A percentile compares a stretch with the other conserved stretches of the same genome.
Conservation (phyloP, 768 basidiomycete genomes). For the Mycena metata region DNA sequence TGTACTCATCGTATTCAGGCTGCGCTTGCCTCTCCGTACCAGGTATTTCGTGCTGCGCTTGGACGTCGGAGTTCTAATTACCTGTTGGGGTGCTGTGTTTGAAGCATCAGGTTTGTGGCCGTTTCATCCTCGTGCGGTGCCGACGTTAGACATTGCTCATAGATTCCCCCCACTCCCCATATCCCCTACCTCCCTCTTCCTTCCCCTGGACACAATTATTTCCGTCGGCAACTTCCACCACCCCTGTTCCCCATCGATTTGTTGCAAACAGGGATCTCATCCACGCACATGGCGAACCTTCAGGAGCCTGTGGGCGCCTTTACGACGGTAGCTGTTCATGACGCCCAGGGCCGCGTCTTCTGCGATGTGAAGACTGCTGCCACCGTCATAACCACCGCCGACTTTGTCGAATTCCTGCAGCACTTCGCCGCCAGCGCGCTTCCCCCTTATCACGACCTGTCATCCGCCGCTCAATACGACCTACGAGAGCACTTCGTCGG, state of each 20-base stretch:
- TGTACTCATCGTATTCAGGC: background rate
- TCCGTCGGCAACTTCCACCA: background rate
- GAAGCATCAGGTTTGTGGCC: background rate
- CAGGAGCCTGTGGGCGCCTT: background rate
- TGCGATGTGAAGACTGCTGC: slow-evolving; percentile 13
- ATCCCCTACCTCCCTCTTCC: slow-evolving; percentile 11
- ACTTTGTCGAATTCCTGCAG: slow-evolving; percentile 24
- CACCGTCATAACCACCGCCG: slow-evolving; percentile 3
- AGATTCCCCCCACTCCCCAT: slow-evolving; percentile 22
- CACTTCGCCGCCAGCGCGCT: background rate
- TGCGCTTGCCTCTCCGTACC: background rate
- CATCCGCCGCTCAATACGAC: background rate
- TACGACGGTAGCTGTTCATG: slow-evolving; percentile 15
- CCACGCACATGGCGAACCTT: background rate
- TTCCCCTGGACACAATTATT: background rate
- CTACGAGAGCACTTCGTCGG: slow-evolving; percentile 5
- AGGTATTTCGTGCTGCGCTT: background rate
- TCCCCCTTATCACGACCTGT: background rate
- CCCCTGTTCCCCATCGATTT: slow-evolving; percentile 25
- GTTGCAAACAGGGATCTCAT: background rate
- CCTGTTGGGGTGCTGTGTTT: background rate
- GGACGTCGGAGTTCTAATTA: background rate
- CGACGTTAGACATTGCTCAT: background rate
- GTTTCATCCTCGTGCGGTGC: background rate
- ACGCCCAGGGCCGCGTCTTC: background rate